A percentile compares a stretch with the other conserved stretches of the same genome.
Conservation (phyloP, 2,329 filamentous ascomycete species). For the Rachicladosporium sp. region DNA sequence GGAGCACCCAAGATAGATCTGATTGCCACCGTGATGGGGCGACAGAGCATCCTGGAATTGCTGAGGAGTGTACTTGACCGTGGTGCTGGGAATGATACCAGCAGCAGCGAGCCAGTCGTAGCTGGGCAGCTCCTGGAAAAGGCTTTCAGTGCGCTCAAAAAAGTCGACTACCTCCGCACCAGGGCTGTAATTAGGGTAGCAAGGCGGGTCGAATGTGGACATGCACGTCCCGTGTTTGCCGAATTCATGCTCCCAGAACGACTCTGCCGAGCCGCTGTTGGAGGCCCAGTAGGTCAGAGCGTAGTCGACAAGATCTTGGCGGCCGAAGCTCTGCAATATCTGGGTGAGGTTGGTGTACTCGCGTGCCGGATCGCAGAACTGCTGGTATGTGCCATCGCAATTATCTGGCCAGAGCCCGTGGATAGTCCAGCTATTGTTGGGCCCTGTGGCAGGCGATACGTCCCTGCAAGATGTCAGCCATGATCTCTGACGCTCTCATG, state of each 20-base stretch:
- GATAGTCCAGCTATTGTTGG: constrained; percentile 45
- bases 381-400: constrained; percentile 45
- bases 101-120: constrained; percentile 44
- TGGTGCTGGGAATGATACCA: constrained; percentile 47
- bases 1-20: constrained; percentile 47
- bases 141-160: constrained; percentile 44
- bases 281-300: constrained; percentile 52
- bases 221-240: constrained; percentile 54
- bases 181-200: constrained; percentile 46
- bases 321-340: constrained; percentile 46
- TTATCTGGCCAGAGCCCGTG: constrained; percentile 47
- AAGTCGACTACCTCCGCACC: constrained; percentile 52
- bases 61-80: constrained; percentile 42
- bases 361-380: constrained; percentile 53
- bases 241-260: constrained; percentile 42
- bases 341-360: constrained; percentile 48
- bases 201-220: constrained; percentile 51
- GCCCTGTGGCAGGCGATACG: constrained; percentile 42
- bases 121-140: constrained; percentile 50
- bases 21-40: constrained; percentile 40
- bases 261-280: too few relatives aligned
- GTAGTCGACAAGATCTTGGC: constrained; percentile 48
- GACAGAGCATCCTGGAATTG: constrained; percentile 41
- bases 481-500: too few relatives aligned
- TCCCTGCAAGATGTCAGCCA: too few relatives aligned